phyloP scores from a whole-genome alignment of 176 grass and related monocot genomes.

The Tillandsia fasciculata region DNA sequence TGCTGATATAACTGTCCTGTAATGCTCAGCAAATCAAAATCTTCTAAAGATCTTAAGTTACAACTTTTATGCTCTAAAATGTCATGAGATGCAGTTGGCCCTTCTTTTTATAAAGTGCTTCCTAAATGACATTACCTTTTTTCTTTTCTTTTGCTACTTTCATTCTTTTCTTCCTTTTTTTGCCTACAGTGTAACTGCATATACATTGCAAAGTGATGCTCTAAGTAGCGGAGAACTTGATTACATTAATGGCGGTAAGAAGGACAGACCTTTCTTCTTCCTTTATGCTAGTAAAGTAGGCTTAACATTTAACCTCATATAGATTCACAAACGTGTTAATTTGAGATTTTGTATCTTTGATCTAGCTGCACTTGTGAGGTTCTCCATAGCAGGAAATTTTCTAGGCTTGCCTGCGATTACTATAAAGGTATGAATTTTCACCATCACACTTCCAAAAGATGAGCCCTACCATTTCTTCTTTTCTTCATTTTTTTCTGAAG shows the following conservation, averaged over 20 bases:
- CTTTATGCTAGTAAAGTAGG: not conserved
- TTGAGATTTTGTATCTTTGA: not conserved
- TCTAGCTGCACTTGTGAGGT: conserved; percentile 67
- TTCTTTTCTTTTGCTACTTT: not conserved
- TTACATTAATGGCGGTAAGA: conserved; percentile 86
- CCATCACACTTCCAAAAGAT: not conserved
- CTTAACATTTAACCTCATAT: not conserved
- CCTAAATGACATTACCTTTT: not conserved
- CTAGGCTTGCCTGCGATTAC: conserved; percentile 84
- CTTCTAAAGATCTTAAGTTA: too few species aligned
- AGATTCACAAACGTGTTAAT: not conserved
- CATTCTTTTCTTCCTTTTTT: not conserved
- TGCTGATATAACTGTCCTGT: too few species aligned
- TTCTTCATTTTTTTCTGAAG: not conserved
- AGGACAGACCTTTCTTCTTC: not conserved
- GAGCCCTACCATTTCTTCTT: not conserved
- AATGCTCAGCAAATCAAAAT: too few species aligned
- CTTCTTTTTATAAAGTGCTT: not conserved
- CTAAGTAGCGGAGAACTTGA: conserved; percentile 58
- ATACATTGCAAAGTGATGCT: conserved; percentile 50
- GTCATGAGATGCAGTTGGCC: too few species aligned
- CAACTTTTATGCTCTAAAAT: too few species aligned
- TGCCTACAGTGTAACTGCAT: conserved; percentile 54
- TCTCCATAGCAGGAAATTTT: conserved; percentile 89
- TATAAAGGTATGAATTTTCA: conserved; percentile 31